Conservation (phyloP, 352 stramenopile species). For the Phytopythium oedochilum region DNA sequence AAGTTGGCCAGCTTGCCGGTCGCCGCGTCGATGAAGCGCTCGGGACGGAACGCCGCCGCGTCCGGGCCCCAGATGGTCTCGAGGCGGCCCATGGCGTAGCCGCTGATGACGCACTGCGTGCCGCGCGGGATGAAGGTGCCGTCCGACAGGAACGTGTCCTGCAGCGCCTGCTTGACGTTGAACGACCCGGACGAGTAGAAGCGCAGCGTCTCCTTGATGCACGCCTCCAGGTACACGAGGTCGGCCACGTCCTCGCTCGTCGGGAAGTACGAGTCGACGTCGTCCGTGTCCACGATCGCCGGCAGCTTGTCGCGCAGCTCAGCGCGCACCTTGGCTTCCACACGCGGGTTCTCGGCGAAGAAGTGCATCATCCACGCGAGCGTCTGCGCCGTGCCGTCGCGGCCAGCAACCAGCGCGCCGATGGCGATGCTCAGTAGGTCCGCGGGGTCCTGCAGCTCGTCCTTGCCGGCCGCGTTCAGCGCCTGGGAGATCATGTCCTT, state of each 20-base stretch:
- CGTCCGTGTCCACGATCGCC: not conserved
- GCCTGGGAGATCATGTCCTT: constrained; percentile 5
- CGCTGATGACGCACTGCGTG: constrained; percentile 13
- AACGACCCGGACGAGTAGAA: constrained; percentile 22
- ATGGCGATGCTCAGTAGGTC: not conserved
- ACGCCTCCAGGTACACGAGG: constrained; percentile 18
- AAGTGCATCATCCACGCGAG: constrained; percentile 16
- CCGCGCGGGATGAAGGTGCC: constrained; percentile 27
- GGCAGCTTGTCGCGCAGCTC: constrained; percentile 12
- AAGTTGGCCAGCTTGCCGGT: constrained; percentile 8
- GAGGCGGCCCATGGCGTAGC: constrained; percentile 31
- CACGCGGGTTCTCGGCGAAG: constrained; percentile 18
- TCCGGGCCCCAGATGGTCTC: constrained; percentile 33
- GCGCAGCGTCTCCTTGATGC: constrained; percentile 10
- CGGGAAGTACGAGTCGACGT: not conserved
- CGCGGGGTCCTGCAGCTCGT: not conserved
- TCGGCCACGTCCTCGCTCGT: constrained; percentile 11
- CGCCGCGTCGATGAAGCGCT: constrained; percentile 29
- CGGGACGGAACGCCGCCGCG: constrained; percentile 20
- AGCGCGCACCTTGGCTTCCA: constrained; percentile 18
- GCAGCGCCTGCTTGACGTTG: constrained; percentile 21
- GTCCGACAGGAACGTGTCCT: constrained; percentile 37
- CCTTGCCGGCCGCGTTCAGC: not conserved
- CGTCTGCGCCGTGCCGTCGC: constrained; percentile 1
- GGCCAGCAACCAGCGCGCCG: constrained; percentile 1